Base-by-base conservation (phyloP, 2,329 filamentous ascomycete genomes). In the Mariannaea elegans region DNA sequence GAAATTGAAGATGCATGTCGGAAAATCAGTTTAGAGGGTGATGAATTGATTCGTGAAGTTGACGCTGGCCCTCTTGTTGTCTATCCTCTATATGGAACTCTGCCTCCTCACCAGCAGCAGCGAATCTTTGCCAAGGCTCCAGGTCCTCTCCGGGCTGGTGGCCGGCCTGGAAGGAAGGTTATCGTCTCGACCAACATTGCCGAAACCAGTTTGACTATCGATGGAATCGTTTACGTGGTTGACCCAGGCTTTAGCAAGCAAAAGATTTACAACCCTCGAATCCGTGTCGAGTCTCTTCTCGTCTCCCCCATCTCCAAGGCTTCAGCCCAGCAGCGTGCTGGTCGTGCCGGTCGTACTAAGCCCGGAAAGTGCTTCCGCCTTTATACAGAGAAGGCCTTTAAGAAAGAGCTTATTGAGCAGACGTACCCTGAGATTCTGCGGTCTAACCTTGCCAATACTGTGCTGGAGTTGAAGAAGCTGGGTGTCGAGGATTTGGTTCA, bases 161-260 rank as follows among this genome's bases (percentile, higher is more conserved):
- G 94, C 34, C 86, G 89, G 19, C 92, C 95, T 1, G 95, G 95
- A n/a, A 87, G 95, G 63, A 99, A 99, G 78, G 90, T 89, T 73
- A 96, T 99, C 69, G 86, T 99, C 27, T 92, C 94, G 9, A 99
- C 95, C 66, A 99, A 99, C 77, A 99, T 99, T 77, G 95, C 95
- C 42, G 95, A 99, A 81, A 99, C 95, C 0, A 94, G 90, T 72
- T 87, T 99, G 78, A 99, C 95, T 45, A 99, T 99, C 62, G 95
- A 99, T 73, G 95, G 95, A 75, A 99, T 99, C 65, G 95, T 99
- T 32, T 99, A 97, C 73, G 95, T 99, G 31, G 94, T 99, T n/a
- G 95, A 99, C 72, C 94, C 95, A 2, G 95, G 95, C 32, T 99
- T 99, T 82, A 97, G 93, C 81, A 99, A 99, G 81, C 95, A 99